Base-by-base conservation (phyloP, 768 basidiomycete genomes). In the Termitomyces sp. region DNA sequence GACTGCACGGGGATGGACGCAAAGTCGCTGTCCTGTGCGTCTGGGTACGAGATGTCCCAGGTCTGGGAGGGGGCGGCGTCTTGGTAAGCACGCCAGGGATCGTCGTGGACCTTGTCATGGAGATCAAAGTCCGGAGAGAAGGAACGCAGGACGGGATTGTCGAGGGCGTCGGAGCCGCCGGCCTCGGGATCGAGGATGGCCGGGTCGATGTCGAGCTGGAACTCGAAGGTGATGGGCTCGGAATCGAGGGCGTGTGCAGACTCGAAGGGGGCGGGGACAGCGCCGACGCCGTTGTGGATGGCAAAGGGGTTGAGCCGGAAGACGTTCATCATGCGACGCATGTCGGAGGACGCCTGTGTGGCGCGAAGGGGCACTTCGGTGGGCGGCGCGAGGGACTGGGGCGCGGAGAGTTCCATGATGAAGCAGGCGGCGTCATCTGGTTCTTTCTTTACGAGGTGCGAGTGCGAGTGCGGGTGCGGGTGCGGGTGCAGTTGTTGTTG, bases 291-390 rank as follows among this genome's bases (percentile, higher is more conserved):
- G 56, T 75, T 81, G 60, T 87, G 83, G 72, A 84, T 81, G 23
- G 87, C 79, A 62, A 91, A 91, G 0, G 87, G 88, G 68, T 90
- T 86, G 62, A 90, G 77, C 8, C 89, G 79, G 67, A 91, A 88
- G 21, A 84, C 82, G 42, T 81, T 81, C 89, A 91, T 91, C 83
- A 89, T 83, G 47, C 74, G 72, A 53, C 84, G 80, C 89, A 89
- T 89, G 43, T 80, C 77, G 45, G 79, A 77, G 59, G 79, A 77
- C 1, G 88, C 89, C 63, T 89, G 84, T 0, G 86, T 89, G 8
- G 88, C 89, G 45, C 89, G 86, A 14, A 89, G 77, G 8, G 89
- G 88, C 1, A 89, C 88, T 64, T 84, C 82, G 34, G 80, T 82
- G 2, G 82, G 83, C 0, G 82, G 81, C 0, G 79, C 80, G 50